Evolutionary conservation across 1,139 yeast species (phyloP).

Genomic region (Arxiozyma heterogenica): DNA sequence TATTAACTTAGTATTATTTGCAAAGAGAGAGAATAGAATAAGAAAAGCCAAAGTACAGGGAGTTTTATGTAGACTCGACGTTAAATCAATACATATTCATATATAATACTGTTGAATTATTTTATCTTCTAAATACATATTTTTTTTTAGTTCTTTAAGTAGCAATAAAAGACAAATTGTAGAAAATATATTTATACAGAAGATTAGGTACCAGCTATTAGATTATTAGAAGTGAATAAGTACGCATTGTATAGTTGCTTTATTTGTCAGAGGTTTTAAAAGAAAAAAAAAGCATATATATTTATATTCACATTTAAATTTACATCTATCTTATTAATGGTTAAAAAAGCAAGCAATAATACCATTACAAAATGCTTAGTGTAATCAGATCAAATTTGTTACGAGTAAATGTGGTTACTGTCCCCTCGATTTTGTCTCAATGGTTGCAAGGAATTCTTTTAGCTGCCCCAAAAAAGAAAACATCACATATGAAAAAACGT

Average conservation of each 20-base stretch:
- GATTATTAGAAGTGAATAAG: neutral
- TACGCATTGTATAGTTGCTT: neutral
- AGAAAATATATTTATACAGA: too few species aligned
- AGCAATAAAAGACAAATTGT: too few species aligned
- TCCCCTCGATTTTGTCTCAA: conserved; percentile 15
- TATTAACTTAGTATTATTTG: too few species aligned
- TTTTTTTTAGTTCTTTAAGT: too few species aligned
- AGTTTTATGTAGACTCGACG: too few species aligned
- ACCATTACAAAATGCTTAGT: neutral
- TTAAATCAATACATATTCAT: too few species aligned
- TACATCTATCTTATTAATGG: neutral
- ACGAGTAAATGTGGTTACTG: neutral
- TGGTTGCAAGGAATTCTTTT: conserved; percentile 47
- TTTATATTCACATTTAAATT: too few species aligned
- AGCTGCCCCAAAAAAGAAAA: conserved; percentile 93
- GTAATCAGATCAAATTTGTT: neutral
- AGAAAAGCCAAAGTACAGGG: too few species aligned
- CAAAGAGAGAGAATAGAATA: too few species aligned
- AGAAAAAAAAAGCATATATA: too few species aligned
- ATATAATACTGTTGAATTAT: too few species aligned
- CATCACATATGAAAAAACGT: conserved; percentile 78
- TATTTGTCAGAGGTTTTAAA: neutral
- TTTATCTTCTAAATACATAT: too few species aligned
- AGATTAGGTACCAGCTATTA: neutral
- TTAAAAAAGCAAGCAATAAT: neutral